Conservation (phyloP, 2,329 filamentous ascomycete genomes). For the Cercospora nicotianae region DNA sequence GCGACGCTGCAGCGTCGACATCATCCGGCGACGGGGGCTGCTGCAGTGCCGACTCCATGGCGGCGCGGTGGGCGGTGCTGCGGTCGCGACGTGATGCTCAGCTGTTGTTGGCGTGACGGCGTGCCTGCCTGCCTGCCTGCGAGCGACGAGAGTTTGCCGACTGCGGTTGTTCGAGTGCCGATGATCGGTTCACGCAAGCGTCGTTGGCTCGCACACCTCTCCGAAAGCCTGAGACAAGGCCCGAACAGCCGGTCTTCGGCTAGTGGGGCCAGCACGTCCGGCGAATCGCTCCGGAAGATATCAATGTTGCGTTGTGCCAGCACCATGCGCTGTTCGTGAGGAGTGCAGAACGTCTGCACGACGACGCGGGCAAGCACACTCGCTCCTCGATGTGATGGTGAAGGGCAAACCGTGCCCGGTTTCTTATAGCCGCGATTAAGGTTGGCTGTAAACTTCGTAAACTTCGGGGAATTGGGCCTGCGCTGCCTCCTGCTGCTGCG, state of each 20-base stretch:
- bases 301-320: not conserved
- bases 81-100: not conserved
- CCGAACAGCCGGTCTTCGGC: not conserved
- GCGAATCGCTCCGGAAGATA: not conserved
- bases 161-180: not conserved
- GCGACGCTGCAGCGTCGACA: not conserved
- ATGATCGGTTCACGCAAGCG: not conserved
- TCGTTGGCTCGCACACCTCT: not conserved
- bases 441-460: not conserved
- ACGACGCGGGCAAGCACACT: not conserved
- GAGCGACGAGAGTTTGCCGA: not conserved
- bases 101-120: not conserved
- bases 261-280: not conserved
- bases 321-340: not conserved
- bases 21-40: constrained; percentile 3
- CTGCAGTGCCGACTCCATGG: not conserved
- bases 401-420: not conserved
- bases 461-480: not conserved
- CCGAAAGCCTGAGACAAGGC: not conserved
- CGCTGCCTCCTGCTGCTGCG: not conserved
- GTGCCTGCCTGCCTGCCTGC: not conserved
- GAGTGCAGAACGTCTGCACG: not conserved
- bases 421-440: not conserved
- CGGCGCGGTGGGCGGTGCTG: not conserved
- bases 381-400: not conserved